Conservation (phyloP, 371 early-diverging fungal genomes). For the Actinomortierella ambigua region DNA sequence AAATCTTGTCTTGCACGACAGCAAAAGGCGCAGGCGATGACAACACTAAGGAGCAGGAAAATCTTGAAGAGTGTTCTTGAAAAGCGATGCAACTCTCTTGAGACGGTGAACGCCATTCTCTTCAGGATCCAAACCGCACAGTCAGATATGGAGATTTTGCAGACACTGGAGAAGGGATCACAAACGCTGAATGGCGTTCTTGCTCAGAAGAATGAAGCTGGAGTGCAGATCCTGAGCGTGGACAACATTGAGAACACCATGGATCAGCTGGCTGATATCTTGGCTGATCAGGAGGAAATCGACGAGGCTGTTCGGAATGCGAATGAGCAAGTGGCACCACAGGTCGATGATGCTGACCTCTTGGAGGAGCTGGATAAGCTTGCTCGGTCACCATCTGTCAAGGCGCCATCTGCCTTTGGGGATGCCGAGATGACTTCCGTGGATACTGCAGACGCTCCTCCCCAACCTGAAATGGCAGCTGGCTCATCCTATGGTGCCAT, state of each 20-base stretch:
- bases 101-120: conserved; percentile 27
- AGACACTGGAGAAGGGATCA: conserved; percentile 28
- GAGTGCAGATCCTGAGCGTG: conserved; percentile 11
- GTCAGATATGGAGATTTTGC: conserved; percentile 35
- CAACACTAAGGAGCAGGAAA: conserved; percentile 24
- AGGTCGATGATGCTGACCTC: conserved; percentile 28
- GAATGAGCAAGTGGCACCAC: conserved; percentile 9
- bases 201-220: conserved; percentile 23
- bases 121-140: conserved; percentile 39
- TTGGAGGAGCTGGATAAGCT: conserved; percentile 27
- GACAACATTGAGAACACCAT: conserved; percentile 32
- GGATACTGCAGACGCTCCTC: background rate
- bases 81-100: conserved; percentile 30
- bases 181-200: conserved; percentile 33
- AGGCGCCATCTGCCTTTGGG: conserved; percentile 2
- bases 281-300: conserved; percentile 42
- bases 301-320: conserved; percentile 33
- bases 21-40: conserved; percentile 27
- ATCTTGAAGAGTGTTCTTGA: conserved; percentile 28
- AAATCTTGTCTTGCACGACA: conserved; percentile 19
- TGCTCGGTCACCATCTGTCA: no score
- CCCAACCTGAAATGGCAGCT: background rate
- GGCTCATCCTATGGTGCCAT: background rate
- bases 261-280: conserved; percentile 37
- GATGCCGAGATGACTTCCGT: background rate